phyloP scores from a whole-genome alignment of 192 early-diverging fungal genomes.

The Backusella sp. region DNA sequence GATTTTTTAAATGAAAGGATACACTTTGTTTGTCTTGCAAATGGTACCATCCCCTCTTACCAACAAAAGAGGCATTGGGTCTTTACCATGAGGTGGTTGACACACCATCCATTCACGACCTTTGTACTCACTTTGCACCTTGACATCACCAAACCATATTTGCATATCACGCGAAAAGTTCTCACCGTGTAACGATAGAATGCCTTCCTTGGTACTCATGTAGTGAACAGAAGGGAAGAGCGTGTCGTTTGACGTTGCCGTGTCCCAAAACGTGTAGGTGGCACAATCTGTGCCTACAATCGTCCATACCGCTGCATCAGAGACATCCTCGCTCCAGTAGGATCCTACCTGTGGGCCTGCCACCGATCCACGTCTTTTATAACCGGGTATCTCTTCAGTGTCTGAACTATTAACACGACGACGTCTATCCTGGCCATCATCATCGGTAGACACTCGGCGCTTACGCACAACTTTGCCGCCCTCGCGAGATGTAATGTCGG shows the following conservation, averaged over 20 bases:
- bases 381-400: constrained; percentile 15
- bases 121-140: constrained; percentile 46
- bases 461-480: constrained; percentile 34
- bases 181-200: constrained; percentile 64
- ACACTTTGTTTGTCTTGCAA: constrained; percentile 36
- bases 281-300: constrained; percentile 78
- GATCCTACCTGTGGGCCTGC: constrained; percentile 38
- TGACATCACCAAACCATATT: constrained; percentile 70
- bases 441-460: constrained; percentile 35
- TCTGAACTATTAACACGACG: constrained; percentile 56
- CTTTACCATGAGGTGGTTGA: constrained; percentile 29
- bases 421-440: constrained; percentile 31
- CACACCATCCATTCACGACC: constrained; percentile 46
- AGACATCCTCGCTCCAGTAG: constrained; percentile 76
- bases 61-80: constrained; percentile 32
- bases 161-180: constrained; percentile 69
- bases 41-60: constrained; percentile 40
- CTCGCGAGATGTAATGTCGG: constrained; percentile 11
- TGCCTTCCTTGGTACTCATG: constrained; percentile 20
- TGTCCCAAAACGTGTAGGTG: constrained; percentile 26
- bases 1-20: constrained; percentile 15
- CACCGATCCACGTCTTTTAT: constrained; percentile 15
- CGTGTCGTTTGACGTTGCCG: constrained; percentile 13
- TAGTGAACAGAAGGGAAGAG: constrained; percentile 41
- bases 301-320: constrained; percentile 91